phyloP scores from a whole-genome alignment of 2,329 filamentous ascomycete genomes.

The Venturia oleaginea region DNA sequence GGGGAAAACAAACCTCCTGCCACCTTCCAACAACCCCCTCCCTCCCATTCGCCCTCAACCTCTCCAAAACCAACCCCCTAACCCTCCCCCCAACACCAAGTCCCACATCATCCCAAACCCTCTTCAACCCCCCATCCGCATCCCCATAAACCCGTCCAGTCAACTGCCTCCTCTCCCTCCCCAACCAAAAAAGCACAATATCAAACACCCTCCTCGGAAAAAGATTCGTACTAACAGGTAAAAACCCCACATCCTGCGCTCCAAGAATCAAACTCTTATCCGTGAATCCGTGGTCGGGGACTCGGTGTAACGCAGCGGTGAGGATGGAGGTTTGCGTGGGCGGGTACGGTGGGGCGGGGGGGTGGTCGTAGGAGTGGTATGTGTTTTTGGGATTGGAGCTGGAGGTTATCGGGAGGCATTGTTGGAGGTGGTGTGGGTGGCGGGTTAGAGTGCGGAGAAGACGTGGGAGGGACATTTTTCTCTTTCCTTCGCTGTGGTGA shows the following conservation, averaged over 20 bases:
- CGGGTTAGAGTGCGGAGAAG: not conserved
- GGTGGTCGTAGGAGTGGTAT: slow-evolving; percentile 71
- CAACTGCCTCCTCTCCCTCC: slow-evolving; percentile 55
- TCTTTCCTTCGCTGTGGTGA: not conserved
- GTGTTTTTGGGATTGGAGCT: not conserved
- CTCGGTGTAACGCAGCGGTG: slow-evolving; percentile 65
- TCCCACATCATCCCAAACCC: slow-evolving; percentile 27
- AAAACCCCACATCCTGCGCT: slow-evolving; percentile 74
- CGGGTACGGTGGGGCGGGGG: slow-evolving; percentile 54
- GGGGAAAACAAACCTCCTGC: slow-evolving; percentile 62
- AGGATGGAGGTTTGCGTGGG: slow-evolving; percentile 64
- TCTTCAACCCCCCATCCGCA: slow-evolving; percentile 19
- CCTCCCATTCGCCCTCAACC: slow-evolving; percentile 63
- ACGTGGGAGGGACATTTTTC: slow-evolving; percentile 1
- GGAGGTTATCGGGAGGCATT: not conserved
- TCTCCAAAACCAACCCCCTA: slow-evolving; percentile 62
- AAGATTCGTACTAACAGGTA: slow-evolving; percentile 70
- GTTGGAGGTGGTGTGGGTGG: not conserved
- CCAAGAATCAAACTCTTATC: slow-evolving; percentile 62
- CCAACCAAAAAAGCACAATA: slow-evolving; percentile 69
- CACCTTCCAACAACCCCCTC: slow-evolving; percentile 58
- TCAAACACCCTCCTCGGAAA: slow-evolving; percentile 74
- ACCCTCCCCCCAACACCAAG: slow-evolving; percentile 51
- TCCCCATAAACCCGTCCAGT: slow-evolving; percentile 24
- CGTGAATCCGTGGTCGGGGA: slow-evolving; percentile 78